Evolutionary conservation across 495 filamentous ascomycete genomes (phyloP).

Genomic region (Aspergillus nanangensis): DNA sequence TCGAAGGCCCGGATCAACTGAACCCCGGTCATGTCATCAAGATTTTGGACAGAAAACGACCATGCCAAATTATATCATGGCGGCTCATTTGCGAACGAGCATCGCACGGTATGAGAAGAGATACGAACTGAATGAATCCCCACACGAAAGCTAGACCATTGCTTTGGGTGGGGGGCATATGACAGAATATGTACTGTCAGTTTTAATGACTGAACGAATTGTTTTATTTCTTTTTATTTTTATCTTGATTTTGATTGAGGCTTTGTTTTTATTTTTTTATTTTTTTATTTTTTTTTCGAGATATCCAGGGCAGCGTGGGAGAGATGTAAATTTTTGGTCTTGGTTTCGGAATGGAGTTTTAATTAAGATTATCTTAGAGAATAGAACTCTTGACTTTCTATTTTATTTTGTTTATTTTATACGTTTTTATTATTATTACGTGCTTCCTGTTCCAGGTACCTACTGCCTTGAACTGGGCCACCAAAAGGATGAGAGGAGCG

Average conservation of each 20-base stretch:
- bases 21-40: neutral
- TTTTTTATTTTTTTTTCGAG: constrained; percentile 6
- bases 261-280: constrained; percentile 1
- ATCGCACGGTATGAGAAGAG: constrained; percentile 24
- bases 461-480: no score
- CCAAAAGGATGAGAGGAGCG: no score
- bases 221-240: constrained; percentile 3
- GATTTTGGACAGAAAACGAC: neutral
- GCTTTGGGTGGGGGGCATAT: neutral
- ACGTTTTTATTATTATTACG: no score
- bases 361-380: neutral
- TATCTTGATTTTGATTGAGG: neutral
- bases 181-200: no score
- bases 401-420: no score
- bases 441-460: no score
- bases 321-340: constrained; percentile 3
- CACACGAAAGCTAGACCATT: constrained; percentile 23
- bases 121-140: constrained; percentile 28
- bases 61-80: constrained; percentile 15
- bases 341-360: neutral
- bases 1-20: neutral
- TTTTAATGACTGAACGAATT: constrained; percentile 1
- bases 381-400: no score
- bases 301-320: constrained; percentile 3
- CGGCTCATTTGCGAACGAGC: constrained; percentile 21